Evolutionary conservation across 2,329 filamentous ascomycete genomes (phyloP), one percentile per base, ranked within the genome.

Genomic region (Cryphonectria radicalis): DNA sequence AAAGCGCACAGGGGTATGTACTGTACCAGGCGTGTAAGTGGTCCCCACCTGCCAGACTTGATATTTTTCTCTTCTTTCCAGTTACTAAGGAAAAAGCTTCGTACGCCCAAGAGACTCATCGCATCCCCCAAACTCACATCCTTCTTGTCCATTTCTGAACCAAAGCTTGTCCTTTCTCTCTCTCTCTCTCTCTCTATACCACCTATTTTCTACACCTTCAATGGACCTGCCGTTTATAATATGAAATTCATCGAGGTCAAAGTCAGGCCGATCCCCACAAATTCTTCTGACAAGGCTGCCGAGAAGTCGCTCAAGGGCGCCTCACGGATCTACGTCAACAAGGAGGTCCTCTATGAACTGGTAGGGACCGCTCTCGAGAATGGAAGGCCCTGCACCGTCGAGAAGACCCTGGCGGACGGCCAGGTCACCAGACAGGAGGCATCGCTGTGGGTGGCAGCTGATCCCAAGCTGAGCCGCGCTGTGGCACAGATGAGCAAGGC

Each of bases 401-500:
- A 78, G 50, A 76, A 72, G 64, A 74, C 72, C 3, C 63, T 72
- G 4, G 53, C 64, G n/a, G 67, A 68, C 57, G 57, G 75, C 69
- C 19, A 74, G 72, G 65, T 72, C 53, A 37, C 66, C 65, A 25
- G 63, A 14, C 80, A 83, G 22, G 84, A 88, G 75, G 86, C 85
- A 6, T 82, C 84, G 42, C 80, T 87, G 1, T 88, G 85, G 82
- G 82, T 83, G 0, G 79, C 86, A 22, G 83, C 85, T 1, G 84
- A 86, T 50, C 67, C 72, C 62, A 87, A 91, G 78, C 83, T 93
- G 75, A 87, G 90, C 77, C 89, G 89, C 74, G 88, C 91, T 73
- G 85, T 93, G 70, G 84, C 92, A 66, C 87, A 95, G 84, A 89
- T 93, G 83, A 91, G 93, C 32, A 91, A 93, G 73, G 85, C 89